Base-by-base conservation (phyloP, 176 grass and related monocot genomes). In the Thinopyrum elongatum region DNA sequence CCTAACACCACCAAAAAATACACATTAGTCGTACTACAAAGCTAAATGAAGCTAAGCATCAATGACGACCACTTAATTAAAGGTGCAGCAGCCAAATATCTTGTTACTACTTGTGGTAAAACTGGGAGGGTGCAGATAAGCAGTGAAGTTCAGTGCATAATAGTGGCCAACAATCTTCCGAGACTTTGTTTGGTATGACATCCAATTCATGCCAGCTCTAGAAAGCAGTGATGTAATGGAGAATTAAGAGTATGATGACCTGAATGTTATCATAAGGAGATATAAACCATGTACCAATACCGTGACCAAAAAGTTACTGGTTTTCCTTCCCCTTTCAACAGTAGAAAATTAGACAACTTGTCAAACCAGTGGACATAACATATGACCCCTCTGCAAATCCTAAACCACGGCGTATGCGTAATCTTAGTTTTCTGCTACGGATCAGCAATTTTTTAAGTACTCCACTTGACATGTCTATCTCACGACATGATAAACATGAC, bases 31-130 rank as follows among this genome's bases (percentile, higher is more conserved):
- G 2, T 3, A 42, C 0, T 67, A 39, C 17, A 39, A n/a, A 15
- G 23, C 67, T 83, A 26, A 74, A 74, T 30, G 7, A 29, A 83
- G 78, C 23, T 16, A 75, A 61, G 35, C 81, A n/a, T 59, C 4
- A 47, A 85, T 10, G 46, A 66, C 34, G 14, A 60, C 46, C 7
- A 19, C 58, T 36, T 22, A 15, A 75, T 10, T 75, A 1, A 76
- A 89, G 49, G 70, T 39, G 46, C 27, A 11, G 3, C 19, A 81
- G 29, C 30, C 63, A 88, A 88, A 58, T 6, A 78, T 17, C 64
- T 66, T 26, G 53, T 58, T 58, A 58, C 19, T 58, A 58, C 61
- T 61, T 71, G 36, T 35, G 28, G 29, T 36, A 77, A 69, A 81
- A 25, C 53, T 34, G 46, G 62, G 21, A 5, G 27, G 38, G 10